Base-by-base conservation (phyloP, 805 yeast genomes). In the Tetrapisispora namnaoensis region DNA sequence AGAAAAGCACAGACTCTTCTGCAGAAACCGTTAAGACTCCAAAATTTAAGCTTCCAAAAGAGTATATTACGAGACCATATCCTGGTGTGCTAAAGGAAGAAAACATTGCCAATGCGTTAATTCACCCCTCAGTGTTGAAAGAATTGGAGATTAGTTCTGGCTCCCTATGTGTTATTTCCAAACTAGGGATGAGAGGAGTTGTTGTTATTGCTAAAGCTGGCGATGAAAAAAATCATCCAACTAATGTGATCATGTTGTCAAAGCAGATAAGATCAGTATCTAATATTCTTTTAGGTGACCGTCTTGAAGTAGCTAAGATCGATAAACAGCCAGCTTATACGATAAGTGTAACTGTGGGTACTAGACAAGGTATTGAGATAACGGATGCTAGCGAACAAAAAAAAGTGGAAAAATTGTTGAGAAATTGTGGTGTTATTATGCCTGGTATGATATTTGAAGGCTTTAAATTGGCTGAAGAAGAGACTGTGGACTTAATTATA, bases 401-500 rank as follows among this genome's bases (percentile, higher is more conserved):
- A 44, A 66, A 70, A 38, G 55, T 79, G 10, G 75, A 69, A 45
- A 73, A 74, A 37, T 51, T 71, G 0, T 53, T 82, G 10, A 67
- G 71, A 44, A 82, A 81, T 24, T 67, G 75, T 30, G 89, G 90
- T 0, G 59, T 86, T 9, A 53, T 84, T 0, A 76, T 77, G 58
- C 82, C 88, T 1, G 83, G 83, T 8, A 67, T 75, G 67, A 53
- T 51, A 18, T 64, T 72, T 42, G 50, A 55, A 4, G 56, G 63
- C 11, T 54, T 66, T 24, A 48, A 45, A 3, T 21, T 62, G 35
- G 45, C 53, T 6, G 54, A 52, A 18, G 51, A 41, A 1, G 49
- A 49, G 11, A 43, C 42, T 4, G 13, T 56, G 9, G 66, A 59
- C 18, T 42, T 62, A 3, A 49, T 62, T 17, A 45, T 63, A 17